Evolutionary conservation across 1,284 basidiomycete species (phyloP).

Genomic region (Rhodotorula sp.): DNA sequence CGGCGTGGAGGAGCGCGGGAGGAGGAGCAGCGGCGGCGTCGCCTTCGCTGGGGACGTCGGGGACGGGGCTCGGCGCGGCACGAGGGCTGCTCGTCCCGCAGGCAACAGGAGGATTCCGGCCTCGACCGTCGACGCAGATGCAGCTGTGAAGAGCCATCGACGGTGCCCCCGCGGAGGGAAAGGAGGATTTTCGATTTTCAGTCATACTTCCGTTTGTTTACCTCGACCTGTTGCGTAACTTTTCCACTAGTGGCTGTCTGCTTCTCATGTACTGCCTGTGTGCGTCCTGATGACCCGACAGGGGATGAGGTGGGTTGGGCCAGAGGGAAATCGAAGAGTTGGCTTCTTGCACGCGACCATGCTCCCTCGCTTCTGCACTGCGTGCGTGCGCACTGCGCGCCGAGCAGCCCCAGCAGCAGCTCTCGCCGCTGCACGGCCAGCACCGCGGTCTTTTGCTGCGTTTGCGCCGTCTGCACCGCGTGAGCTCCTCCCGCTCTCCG

Average conservation of each 20-base stretch:
- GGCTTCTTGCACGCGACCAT: not conserved
- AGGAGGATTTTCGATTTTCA: not conserved
- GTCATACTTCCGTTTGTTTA: not conserved
- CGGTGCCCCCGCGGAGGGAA: not conserved
- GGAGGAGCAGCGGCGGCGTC: not conserved
- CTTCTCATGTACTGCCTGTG: not conserved
- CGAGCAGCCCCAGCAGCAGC: not conserved
- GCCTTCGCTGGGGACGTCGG: not conserved
- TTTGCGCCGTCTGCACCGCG: not conserved
- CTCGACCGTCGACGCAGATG: not conserved
- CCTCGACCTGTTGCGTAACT: not conserved
- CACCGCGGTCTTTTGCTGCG: slow-evolving; percentile 7
- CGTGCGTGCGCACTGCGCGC: slow-evolving; percentile 9
- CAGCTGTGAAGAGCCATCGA: not conserved
- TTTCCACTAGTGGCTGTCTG: no score
- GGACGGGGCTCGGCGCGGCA: not conserved
- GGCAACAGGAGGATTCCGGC: slow-evolving; percentile 16
- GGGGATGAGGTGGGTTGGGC: not conserved
- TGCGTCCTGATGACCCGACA: not conserved
- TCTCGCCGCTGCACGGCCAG: not conserved
- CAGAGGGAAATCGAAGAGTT: no score
- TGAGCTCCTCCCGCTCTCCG: not conserved
- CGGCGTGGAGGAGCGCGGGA: slow-evolving; percentile 20
- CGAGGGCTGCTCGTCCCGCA: slow-evolving; percentile 4
- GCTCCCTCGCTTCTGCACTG: slow-evolving; percentile 4